Evolutionary conservation across 352 stramenopile genomes (phyloP), one percentile per base, ranked within the genome.

Genomic region (Phytophthora litchii): DNA sequence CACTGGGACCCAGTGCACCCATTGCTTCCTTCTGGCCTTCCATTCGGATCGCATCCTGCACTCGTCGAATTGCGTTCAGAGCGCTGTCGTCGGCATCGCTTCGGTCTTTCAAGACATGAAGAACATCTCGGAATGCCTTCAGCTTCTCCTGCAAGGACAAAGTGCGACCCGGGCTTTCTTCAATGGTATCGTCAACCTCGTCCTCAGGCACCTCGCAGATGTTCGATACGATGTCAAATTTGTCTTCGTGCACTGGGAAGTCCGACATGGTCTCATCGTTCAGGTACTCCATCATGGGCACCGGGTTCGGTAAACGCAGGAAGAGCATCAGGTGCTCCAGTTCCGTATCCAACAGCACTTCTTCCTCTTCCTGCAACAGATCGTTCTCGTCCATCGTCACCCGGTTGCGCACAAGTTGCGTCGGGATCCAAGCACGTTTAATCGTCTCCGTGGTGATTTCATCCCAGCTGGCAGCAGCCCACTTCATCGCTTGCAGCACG

Each of bases 401-500:
- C 0, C 78, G 71, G 52, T 84, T 71, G 3, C 75, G 69, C 27
- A 92, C 54, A 11, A 86, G 56, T 25, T 91, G 74, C 38, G 83
- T 86, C 19, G 74, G 58, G 6, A 81, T 66, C 82, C 83, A 94
- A 3, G 76, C 76, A 5, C 78, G 82, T 47, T 86, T 72, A 23
- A 94, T 76, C 21, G 81, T 89, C 27, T 88, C 80, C 20, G 72
- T 81, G 23, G 76, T 70, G 49, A 94, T 70, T 51, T 94, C 85
- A 10, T 88, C 70, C 85, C 85, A 94, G 53, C 72, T 88, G 8
- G 70, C 55, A 4, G 54, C 55, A 4, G 80, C 83, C 85, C 85
- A 94, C 50, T 91, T 86, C 83, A 94, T 92, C 3, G 83, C 80
- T 38, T 90, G 78, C 4, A 94, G 60, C 25, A 92, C 73, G 38